phyloP scores from a whole-genome alignment of 139 green algal genomes.

The Chlamydomonas sp. region DNA sequence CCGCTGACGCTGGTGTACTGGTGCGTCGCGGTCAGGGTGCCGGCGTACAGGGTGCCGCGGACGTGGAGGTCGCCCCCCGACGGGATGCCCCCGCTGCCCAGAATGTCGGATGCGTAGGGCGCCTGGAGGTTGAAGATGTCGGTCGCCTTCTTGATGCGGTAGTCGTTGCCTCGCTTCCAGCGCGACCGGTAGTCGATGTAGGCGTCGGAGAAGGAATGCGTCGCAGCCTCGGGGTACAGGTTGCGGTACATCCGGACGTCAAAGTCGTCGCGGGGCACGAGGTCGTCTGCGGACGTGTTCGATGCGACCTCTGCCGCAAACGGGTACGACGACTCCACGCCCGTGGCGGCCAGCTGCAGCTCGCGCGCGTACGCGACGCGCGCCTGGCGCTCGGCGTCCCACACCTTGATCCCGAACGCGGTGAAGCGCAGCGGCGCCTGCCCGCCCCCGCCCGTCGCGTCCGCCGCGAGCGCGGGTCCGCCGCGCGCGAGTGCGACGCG shows the following conservation, averaged over 20 bases:
- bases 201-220: neutral
- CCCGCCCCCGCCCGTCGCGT: too few relatives aligned
- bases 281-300: neutral
- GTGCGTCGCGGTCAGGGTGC: too few relatives aligned
- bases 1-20: too few relatives aligned
- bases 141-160: neutral
- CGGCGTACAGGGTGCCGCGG: too few relatives aligned
- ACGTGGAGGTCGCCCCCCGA: too few relatives aligned
- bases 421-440: too few relatives aligned
- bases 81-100: too few relatives aligned
- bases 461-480: too few relatives aligned
- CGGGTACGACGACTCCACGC: neutral
- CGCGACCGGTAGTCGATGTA: neutral
- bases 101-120: too few relatives aligned
- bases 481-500: too few relatives aligned
- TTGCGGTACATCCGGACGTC: neutral
- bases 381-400: neutral
- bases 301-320: too few relatives aligned
- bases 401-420: neutral
- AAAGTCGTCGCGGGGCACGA: neutral
- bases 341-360: too few relatives aligned
- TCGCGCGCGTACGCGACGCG: neutral
- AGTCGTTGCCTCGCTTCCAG: neutral
- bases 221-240: neutral
- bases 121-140: neutral